phyloP scores from a whole-genome alignment of 306 rosid species.

The Inga laurina region DNA sequence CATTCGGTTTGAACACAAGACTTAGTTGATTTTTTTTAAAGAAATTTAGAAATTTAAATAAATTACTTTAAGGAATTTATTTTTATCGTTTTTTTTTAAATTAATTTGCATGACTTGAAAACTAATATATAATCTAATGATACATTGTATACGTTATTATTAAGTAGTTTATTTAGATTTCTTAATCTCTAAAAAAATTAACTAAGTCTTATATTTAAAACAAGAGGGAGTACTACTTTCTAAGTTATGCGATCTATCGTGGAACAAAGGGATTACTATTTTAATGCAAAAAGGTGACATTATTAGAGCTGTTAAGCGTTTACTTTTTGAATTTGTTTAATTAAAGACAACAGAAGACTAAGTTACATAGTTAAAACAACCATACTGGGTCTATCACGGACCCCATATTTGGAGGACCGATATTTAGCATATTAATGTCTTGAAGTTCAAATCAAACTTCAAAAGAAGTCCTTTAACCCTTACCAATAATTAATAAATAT shows the following conservation, averaged over 20 bases:
- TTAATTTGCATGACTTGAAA: too few relatives aligned
- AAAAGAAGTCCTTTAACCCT: not conserved
- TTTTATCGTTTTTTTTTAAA: too few relatives aligned
- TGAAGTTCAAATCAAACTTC: not conserved
- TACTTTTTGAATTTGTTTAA: not conserved
- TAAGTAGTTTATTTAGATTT: too few relatives aligned
- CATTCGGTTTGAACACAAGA: too few relatives aligned
- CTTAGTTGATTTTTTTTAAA: too few relatives aligned
- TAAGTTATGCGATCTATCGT: not conserved
- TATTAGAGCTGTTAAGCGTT: not conserved
- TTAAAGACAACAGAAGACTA: not conserved
- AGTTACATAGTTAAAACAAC: not conserved
- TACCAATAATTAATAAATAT: not conserved
- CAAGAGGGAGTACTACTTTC: not conserved
- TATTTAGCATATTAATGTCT: not conserved
- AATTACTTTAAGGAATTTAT: too few relatives aligned
- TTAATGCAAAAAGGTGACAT: not conserved
- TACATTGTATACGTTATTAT: too few relatives aligned
- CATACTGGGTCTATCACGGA: not conserved
- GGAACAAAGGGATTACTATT: not conserved
- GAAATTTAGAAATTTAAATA: too few relatives aligned
- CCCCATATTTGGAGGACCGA: not conserved
- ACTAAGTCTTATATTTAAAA: too few relatives aligned
- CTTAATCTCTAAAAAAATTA: too few relatives aligned
- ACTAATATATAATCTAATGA: too few relatives aligned